Conservation (phyloP, 1,139 yeast species). For the Blastobotrys proliferans region DNA sequence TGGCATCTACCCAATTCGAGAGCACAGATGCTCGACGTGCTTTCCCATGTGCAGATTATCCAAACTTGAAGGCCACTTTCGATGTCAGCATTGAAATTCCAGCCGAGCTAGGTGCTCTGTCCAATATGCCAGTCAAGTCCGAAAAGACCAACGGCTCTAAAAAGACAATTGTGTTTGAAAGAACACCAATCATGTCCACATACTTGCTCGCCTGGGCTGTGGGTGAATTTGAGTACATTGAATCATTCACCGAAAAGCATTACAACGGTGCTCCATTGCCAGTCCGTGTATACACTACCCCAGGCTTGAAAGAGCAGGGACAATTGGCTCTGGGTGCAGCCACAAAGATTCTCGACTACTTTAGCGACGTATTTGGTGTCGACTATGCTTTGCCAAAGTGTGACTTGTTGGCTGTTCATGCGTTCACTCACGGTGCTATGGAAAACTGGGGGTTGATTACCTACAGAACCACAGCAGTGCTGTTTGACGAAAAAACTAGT, state of each 20-base stretch:
- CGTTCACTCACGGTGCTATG: constrained; percentile 86
- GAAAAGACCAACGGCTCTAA: constrained; percentile 25
- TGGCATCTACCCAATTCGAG: constrained; percentile 86
- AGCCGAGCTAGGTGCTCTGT: constrained; percentile 58
- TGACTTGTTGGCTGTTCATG: constrained; percentile 79
- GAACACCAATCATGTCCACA: constrained; percentile 71
- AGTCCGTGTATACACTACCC: constrained; percentile 75
- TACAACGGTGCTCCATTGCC: constrained; percentile 57
- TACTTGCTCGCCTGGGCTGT: constrained; percentile 73
- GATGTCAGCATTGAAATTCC: constrained; percentile 61
- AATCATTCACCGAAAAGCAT: constrained; percentile 39
- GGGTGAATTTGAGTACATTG: constrained; percentile 72
- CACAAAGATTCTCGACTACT: constrained; percentile 70
- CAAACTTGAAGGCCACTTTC: constrained; percentile 75
- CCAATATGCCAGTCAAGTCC: constrained; percentile 63
- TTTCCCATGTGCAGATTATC: constrained; percentile 89
- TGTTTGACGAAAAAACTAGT: constrained; percentile 63
- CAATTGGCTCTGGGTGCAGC: constrained; percentile 67
- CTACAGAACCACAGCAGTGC: constrained; percentile 71
- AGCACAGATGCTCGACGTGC: constrained; percentile 89
- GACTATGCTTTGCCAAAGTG: constrained; percentile 78
- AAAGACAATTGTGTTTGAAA: constrained; percentile 43
- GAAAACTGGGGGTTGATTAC: constrained; percentile 89
- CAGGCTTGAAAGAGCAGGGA: constrained; percentile 65
- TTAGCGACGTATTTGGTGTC: constrained; percentile 65